Evolutionary conservation across 768 basidiomycete species (phyloP), one percentile per base, ranked within the genome.

Genomic region (Cystofilobasidium ferigula): DNA sequence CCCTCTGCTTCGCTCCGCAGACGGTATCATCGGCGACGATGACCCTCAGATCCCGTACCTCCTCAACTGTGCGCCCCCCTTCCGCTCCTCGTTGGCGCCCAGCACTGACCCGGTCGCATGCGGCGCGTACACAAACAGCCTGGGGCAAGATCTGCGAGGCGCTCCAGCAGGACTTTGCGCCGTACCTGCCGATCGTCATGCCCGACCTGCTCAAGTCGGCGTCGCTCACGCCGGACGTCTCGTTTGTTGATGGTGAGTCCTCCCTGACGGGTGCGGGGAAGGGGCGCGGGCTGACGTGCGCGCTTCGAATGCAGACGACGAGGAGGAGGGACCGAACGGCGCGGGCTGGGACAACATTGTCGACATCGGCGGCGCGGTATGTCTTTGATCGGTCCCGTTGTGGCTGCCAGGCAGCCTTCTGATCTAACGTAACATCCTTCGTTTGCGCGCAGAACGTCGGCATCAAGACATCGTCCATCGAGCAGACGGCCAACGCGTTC

Each of bases 61-160:
- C 20, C 28, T 18, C 14, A 28, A 10, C 38, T 53, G 9, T 60
- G 40, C 28, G 40, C 47, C 34, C 24, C 34, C 14, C 24, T 8
- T 34, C 20, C 8, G 30, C 14, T 40, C 28, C 8, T 6, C 34
- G n/a, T 2, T 36, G 42, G 56, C 42, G 16, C 5, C 18, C n/a
- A n/a, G n/a, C 22, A 9, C 34, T 34, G 34, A 22, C 24, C 38
- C 53, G n/a, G n/a, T n/a, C n/a, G n/a, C n/a, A 45, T 30, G 22
- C 6, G 18, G 5, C 45, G 43, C 36, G 12, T 51, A 47, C 20
- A 36, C 61, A 5, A 88, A 43, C 85, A 48, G 92, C 89, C 0
- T 93, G 89, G 89, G 86, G 87, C 2, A 91, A 88, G 71, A 81
- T 93, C 0, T 90, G 88, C 72, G 88, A 89, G 69, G 87, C 88